Evolutionary conservation across 768 basidiomycete species (phyloP), one percentile per base, ranked within the genome.

Genomic region (Pisolithus microcarpus): DNA sequence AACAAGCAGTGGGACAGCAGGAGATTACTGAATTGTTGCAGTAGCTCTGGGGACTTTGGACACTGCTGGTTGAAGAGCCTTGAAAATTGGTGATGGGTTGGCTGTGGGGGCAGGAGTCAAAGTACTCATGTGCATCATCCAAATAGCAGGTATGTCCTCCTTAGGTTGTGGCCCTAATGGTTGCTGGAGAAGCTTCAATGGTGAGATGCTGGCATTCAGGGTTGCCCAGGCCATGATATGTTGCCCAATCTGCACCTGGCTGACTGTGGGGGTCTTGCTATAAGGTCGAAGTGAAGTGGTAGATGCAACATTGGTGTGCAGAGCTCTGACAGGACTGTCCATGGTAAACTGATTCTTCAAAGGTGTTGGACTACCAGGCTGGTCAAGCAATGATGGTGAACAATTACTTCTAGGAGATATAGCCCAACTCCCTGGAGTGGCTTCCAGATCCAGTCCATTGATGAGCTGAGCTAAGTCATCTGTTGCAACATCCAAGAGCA

Each of bases 391-490:
- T 59, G 58, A 60, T 21, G 55, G 54, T 13, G 61, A 61, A 28
- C 58, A 50, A 19, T 57, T 52, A 45, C 62, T 65, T 21, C 74
- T 65, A 3, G 80, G 77, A 1, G 77, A 73, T 47, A 23, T 23
- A 23, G 1, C 21, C 21, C 21, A 4, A 23, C 21, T 23, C 21
- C 21, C 21, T 23, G 21, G 88, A 0, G 89, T 91, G 4, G 85
- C 85, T 61, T 88, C 81, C 4, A 91, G 72, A 56, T 90, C 85
- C n/a, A 91, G 73, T n/a, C 78, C 76, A 54, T 83, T 86, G 63
- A 91, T 87, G 4, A 91, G 70, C 50, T 79, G 79, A 0, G 85
- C 88, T 4, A 91, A 75, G 38, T 91, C 88, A 46, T 87, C 80
- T 1, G 88, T 91, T 0, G 85, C 88, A 0, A 85, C 85, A 54